Evolutionary conservation across 495 filamentous ascomycete genomes (phyloP), one percentile per base, ranked within the genome.

Genomic region (Aspergillus homomorphus): DNA sequence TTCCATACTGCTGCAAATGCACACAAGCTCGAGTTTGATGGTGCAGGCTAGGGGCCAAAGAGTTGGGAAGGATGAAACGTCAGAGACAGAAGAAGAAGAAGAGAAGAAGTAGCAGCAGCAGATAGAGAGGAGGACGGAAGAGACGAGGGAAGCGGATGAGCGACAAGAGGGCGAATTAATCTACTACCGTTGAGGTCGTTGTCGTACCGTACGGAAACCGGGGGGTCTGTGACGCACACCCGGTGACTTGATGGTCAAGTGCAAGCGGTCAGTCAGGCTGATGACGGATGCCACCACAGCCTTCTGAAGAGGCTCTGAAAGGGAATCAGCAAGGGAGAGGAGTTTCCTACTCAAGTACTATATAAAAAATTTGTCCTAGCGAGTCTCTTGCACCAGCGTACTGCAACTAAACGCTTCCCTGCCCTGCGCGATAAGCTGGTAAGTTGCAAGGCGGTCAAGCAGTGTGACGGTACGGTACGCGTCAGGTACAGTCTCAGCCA

Each of bases 1-100:
- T 58, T 54, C 57, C 66, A 68, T 68, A 45, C 26, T 65, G 42
- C 33, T 38, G 8, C 33, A 38, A 53, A 50, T 62, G 53, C 43
- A 59, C 51, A 56, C 19, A 50, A 45, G 54, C 33, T 44, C 71
- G 66, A 53, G 64, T 10, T 16, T 6, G 24, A 33, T 3, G 48
- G 19, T 48, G 45, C 20, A 48, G 23, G 19, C 9, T 7, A 43
- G 21, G 51, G 43, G 53, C 60, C 54, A 65, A 26, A 66, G 73
- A 59, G 56, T 51, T 38, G 26, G 61, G 56, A 54, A 44, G 60
- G 61, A 54, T 67, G 70, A 58, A 74, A 60, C 50, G 33, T 42
- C 20, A 56, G 54, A 57, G 73, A 61, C 73, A 66, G 62, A 76
- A 75, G 50, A 62, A 64, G 33, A 75, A 79, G 61, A 76, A 80